A percentile compares a stretch with the other conserved stretches of the same genome.
phyloP scores from a whole-genome alignment of 2,329 filamentous ascomycete species.

The Graphilbum fragrans region DNA sequence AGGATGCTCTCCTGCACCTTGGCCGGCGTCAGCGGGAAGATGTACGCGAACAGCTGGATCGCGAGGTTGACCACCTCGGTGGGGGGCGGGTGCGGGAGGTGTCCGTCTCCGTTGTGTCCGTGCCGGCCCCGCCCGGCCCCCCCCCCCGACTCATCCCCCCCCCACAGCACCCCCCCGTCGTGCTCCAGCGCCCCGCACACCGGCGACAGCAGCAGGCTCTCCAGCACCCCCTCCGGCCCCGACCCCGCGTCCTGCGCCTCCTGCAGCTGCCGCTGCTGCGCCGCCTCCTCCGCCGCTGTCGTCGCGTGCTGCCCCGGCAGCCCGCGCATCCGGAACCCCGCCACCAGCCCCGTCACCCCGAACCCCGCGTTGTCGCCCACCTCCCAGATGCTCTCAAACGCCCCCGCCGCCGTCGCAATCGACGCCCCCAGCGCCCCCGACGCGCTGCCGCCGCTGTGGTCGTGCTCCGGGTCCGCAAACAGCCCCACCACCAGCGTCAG shows the following conservation, averaged over 20 bases:
- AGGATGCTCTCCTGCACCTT: slow-evolving; percentile 94
- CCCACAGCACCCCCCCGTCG: slow-evolving; percentile 73
- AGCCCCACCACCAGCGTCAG: slow-evolving; percentile 80
- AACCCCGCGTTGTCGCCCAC: slow-evolving; percentile 90
- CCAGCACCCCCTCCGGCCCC: slow-evolving; percentile 53
- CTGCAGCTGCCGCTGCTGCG: slow-evolving; percentile 13
- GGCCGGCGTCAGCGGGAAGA: slow-evolving; percentile 74
- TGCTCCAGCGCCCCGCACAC: slow-evolving; percentile 79
- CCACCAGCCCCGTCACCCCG: slow-evolving; percentile 76
- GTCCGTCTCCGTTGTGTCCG: neutral
- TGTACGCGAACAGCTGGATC: slow-evolving; percentile 84
- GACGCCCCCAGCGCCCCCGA: slow-evolving; percentile 56
- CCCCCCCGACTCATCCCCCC: slow-evolving; percentile 15
- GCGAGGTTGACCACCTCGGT: slow-evolving; percentile 93
- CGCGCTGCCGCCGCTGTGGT: slow-evolving; percentile 39
- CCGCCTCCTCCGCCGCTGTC: slow-evolving; percentile 21
- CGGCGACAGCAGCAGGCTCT: slow-evolving; percentile 51
- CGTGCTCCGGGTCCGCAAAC: slow-evolving; percentile 87
- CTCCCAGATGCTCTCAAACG: slow-evolving; percentile 92
- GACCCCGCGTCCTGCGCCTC: slow-evolving; percentile 33
- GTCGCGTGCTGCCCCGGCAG: slow-evolving; percentile 56
- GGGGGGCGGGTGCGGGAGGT: slow-evolving; percentile 63
- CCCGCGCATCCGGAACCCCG: slow-evolving; percentile 60
- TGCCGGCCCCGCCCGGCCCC: neutral
- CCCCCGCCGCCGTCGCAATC: slow-evolving; percentile 80